These are phyloP conservation scores for Penicillium crustosum DNA, from an alignment of 2,329 filamentous ascomycete species.

Conservation along the genomic window DNA sequence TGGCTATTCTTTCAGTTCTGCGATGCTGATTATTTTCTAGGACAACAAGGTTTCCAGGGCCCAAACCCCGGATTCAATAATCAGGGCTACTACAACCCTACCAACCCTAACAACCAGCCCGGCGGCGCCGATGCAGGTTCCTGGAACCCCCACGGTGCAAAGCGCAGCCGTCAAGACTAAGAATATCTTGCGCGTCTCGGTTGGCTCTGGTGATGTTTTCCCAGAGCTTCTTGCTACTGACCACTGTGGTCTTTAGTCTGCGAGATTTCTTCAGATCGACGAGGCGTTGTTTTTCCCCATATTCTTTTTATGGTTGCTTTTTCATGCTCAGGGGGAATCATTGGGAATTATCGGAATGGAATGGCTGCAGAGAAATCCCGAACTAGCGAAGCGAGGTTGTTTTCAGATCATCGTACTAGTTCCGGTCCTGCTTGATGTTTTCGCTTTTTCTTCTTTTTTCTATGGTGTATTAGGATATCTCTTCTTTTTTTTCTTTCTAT, in stretches of 20 bases:
- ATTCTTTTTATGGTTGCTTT: neutral
- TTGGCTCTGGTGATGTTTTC: neutral
- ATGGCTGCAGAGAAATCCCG: neutral
- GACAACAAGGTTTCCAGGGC: constrained; percentile 59
- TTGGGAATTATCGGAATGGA: neutral
- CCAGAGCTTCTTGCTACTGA: neutral
- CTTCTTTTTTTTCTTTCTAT: neutral
- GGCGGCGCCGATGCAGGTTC: constrained; percentile 53
- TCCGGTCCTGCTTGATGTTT: neutral
- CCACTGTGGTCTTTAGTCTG: neutral
- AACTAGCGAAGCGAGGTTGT: neutral
- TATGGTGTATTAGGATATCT: neutral
- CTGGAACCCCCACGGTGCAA: constrained; percentile 80
- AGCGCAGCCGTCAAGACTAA: constrained; percentile 72
- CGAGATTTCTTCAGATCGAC: neutral
- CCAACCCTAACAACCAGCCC: constrained; percentile 42
- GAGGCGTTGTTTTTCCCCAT: neutral
- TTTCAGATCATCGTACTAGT: neutral
- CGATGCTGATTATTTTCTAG: constrained; percentile 22
- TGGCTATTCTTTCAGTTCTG: neutral
- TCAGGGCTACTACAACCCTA: constrained; percentile 10
- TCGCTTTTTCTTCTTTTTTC: neutral
- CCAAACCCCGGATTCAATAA: constrained; percentile 52
- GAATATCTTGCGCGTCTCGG: too few species aligned
- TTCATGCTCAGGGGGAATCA: neutral